phyloP scores from a whole-genome alignment of 352 stramenopile species.

The Phytophthora ohioensis region DNA sequence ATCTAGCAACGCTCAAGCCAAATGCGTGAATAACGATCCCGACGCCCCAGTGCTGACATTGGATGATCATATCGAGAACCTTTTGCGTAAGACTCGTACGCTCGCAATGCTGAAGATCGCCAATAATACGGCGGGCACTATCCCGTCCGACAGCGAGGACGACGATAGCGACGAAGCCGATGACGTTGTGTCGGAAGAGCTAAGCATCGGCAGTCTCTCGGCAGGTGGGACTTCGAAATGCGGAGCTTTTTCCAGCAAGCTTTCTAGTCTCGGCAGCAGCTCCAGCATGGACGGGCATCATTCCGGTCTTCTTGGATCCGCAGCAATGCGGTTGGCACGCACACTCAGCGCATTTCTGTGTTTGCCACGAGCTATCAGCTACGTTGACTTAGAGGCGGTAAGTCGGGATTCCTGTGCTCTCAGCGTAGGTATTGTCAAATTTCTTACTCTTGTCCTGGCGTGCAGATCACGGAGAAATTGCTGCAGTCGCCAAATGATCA shows the following conservation, averaged over 20 bases:
- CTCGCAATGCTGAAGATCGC: constrained; percentile 77
- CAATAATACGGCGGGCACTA: constrained; percentile 73
- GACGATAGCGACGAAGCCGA: constrained; percentile 54
- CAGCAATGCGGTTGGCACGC: constrained; percentile 60
- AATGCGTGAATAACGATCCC: background rate
- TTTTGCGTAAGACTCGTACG: constrained; percentile 70
- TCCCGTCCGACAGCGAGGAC: constrained; percentile 58
- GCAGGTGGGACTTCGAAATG: constrained; percentile 22
- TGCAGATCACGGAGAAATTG: constrained; percentile 75
- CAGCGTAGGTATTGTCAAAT: background rate
- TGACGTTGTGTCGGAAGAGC: constrained; percentile 43
- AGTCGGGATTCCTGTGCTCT: background rate
- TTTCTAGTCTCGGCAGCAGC: constrained; percentile 45
- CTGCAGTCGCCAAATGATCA: constrained; percentile 67
- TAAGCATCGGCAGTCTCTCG: constrained; percentile 23
- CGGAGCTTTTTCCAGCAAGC: constrained; percentile 20
- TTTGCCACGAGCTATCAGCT: constrained; percentile 76
- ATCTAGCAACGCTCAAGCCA: constrained; percentile 12
- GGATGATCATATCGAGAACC: constrained; percentile 76
- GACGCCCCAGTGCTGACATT: constrained; percentile 42
- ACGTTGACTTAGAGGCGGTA: constrained; percentile 73
- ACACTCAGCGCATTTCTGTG: constrained; percentile 77
- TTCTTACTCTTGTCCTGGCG: background rate
- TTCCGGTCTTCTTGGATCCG: constrained; percentile 34
- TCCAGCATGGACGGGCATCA: constrained; percentile 41